These are phyloP conservation scores for Apiotrichum brassicae DNA, from an alignment of 1,284 basidiomycete species.

Conservation along the genomic window DNA sequence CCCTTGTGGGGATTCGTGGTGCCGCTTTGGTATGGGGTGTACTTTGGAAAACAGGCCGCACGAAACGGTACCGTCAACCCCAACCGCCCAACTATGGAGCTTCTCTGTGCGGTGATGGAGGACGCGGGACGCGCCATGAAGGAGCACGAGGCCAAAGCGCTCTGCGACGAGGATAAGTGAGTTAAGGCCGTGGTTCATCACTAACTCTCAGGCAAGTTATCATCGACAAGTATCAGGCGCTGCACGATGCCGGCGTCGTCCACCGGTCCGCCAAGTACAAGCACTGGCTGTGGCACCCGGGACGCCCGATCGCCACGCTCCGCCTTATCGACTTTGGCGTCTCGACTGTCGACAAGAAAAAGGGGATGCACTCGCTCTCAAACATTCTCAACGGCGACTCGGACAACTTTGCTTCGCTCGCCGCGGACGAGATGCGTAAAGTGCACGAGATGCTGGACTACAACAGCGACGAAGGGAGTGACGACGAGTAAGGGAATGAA, in stretches of 20 bases:
- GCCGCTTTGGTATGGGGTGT: not conserved
- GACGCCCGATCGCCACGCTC: not conserved
- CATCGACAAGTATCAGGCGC: constrained; percentile 2
- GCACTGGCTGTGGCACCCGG: not conserved
- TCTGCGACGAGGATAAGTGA: not conserved
- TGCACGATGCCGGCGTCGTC: constrained; percentile 2
- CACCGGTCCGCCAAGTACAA: constrained; percentile 1
- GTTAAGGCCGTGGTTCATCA: not conserved
- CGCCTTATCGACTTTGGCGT: constrained; percentile 6
- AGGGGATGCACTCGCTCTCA: too few species aligned
- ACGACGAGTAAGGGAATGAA: too few species aligned
- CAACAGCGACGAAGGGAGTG: too few species aligned
- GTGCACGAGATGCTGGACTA: too few species aligned
- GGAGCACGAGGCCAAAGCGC: not conserved
- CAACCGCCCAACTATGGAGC: not conserved
- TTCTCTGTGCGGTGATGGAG: not conserved
- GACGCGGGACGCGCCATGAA: not conserved
- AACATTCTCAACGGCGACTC: too few species aligned
- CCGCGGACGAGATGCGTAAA: too few species aligned
- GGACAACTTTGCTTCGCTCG: too few species aligned
- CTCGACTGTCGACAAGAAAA: not conserved
- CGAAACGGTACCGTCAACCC: not conserved
- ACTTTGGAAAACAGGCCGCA: not conserved
- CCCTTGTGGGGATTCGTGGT: not conserved
- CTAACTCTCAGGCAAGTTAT: not conserved